A percentile compares a stretch with the other conserved stretches of the same genome.
These are phyloP conservation scores for Globisporangium rhizosaccharum DNA, from an alignment of 352 stramenopile genomes.

Conservation along the genomic window DNA sequence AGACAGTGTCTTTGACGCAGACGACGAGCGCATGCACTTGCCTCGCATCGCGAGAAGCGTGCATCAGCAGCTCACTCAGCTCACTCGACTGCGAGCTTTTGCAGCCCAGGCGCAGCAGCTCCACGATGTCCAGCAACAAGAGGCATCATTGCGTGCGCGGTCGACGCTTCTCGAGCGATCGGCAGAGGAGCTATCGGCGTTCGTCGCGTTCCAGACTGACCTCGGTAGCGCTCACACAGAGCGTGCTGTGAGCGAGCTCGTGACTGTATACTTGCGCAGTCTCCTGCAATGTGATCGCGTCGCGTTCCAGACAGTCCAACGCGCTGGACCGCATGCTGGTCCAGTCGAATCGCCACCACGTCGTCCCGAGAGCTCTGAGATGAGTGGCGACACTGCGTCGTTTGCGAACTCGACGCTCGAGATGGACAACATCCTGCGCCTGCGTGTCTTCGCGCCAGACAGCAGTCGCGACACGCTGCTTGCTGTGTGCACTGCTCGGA, in stretches of 20 bases:
- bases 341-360: too few relatives aligned
- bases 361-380: too few relatives aligned
- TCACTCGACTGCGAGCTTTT: neutral
- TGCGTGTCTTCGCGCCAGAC: constrained; percentile 7
- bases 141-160: neutral
- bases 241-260: constrained; percentile 2
- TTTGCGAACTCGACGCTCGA: neutral
- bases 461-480: neutral
- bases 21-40: constrained; percentile 9
- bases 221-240: neutral
- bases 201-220: constrained; percentile 4
- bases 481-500: constrained; percentile 3
- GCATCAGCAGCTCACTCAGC: constrained; percentile 2
- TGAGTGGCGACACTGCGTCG: too few relatives aligned
- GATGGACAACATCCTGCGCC: constrained; percentile 14
- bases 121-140: neutral
- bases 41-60: constrained; percentile 8
- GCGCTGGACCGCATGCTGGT: neutral
- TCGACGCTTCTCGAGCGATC: neutral
- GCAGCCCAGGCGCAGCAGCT: neutral
- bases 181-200: neutral
- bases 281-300: constrained; percentile 8
- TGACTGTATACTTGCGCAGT: constrained; percentile 6
- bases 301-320: neutral
- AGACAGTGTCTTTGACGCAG: constrained; percentile 5